Base-by-base conservation (phyloP, 2,329 filamentous ascomycete genomes). In the Westerdykella ornata region DNA sequence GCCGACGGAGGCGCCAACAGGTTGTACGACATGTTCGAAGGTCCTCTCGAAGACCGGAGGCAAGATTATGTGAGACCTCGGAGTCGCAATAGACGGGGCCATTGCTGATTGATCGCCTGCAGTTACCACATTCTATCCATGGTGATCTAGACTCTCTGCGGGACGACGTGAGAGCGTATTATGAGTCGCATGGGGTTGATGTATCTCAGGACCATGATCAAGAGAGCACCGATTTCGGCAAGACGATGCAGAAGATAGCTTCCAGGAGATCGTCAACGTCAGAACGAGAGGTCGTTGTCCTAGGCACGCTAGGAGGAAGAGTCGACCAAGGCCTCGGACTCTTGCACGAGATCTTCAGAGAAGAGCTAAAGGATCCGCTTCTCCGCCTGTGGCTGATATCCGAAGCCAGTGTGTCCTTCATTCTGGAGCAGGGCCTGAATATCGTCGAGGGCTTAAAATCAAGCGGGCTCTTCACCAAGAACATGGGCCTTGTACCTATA, bases 301-400 rank as follows among this genome's bases (percentile, higher is more conserved):
- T 96, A 5, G 89, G 90, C 31, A 88, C 89, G 2, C 75, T 97
- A 1, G 88, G 87, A 33, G 92, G 92, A 5, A 81, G 92, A 20
- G 85, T 97, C 13, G 92, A 98, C 65, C 92, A 98, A 63, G 90
- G 84, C 1, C 75, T 98, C 36, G 88, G 87, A 43, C 82, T 94
- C 55, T 75, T 98, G 39, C 87, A 95, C 62, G 86, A 96, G 60
- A 74, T 97, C 35, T 89, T 76, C 43, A 67, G 71, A 44, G 75
- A 74, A 52, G 67, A 72, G 42, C 52, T 47, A 13, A 53, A 56
- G 26, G 59, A 76, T 34, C 68, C 73, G 0, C 61, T 58, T n/a
- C 48, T 67, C 14, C 63, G 63, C 15, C 56, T 97, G 49, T 95
- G 83, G 67, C 76, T 98, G 7, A 74, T 96, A 35, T 89, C 87